Evolutionary conservation across 1,284 basidiomycete genomes (phyloP), one percentile per base, ranked within the genome.

Genomic region (Rhizoctonia solani): DNA sequence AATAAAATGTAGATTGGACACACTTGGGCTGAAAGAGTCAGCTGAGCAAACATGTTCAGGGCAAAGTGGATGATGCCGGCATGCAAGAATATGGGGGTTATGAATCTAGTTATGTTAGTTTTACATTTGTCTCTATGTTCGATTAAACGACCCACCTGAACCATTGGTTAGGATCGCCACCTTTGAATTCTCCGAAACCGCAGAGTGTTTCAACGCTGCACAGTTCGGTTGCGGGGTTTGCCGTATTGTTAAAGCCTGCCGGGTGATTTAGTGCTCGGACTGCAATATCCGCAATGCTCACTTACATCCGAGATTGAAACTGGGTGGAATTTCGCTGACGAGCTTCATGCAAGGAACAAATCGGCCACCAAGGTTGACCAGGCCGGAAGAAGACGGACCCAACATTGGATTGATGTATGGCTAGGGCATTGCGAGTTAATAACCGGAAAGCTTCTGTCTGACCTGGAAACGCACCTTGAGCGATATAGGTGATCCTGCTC

Each of bases 401-500:
- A 95, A 80, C 94, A 98, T 97, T 5, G 89, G 89, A 75, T 97
- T 97, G 71, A 95, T 87, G 11, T 81, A 81, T 2, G 92, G 92
- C 82, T 90, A 32, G n/a, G n/a, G n/a, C n/a, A 32, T 30, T 2
- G 25, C 55, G 32, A 34, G 11, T 14, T 21, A 47, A 47, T n/a
- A 13, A 11, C 3, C 21, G 16, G 16, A 30, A 29, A 32, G 11
- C 1, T 27, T 14, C 42, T 29, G 30, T 4, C 27, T 23, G 23
- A 4, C 9, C 34, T 30, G 34, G 37, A 46, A 13, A 54, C 44
- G 44, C 69, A 85, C 90, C 79, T 92, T 89, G 75, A 92, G 87
- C 1, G 93, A 92, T 44, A 95, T 81, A 0, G 90, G 89, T 3
- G 83, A 85, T 93, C 92, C 74, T 92, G 90, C 6, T 85, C 82